Evolutionary conservation across 2,329 filamentous ascomycete genomes (phyloP), one percentile per base, ranked within the genome.

Genomic region (Fusarium sp.): DNA sequence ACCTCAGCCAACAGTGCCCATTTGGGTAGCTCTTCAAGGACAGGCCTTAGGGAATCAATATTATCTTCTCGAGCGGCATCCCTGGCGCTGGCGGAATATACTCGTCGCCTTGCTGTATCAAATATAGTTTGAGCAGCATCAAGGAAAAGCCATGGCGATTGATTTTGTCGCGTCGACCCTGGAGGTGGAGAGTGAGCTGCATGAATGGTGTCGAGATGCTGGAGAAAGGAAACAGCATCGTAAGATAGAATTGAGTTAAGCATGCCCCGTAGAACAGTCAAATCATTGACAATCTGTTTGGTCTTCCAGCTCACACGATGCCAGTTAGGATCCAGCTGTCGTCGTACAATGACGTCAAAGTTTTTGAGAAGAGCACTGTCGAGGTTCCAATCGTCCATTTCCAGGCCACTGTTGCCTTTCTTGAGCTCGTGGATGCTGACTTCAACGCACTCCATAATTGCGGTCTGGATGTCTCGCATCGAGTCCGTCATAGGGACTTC

Each of bases 371-470:
- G 82, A 38, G 95, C 95, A 76, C 93, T 98, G 79, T 98, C 95
- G 20, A 97, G 85, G 52, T 94, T 98, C 95, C 95, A 98, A 76
- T 98, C 94, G 64, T 97, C 94, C 90, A 98, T 94, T 73, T 98
- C 95, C 9, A 99, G 84, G 4, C 94, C 94, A 2, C 90, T 87
- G 76, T 98, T 98, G 20, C 90, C 88, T 81, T 97, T 98, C 78
- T 95, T 97, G 45, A 99, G 86, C 81, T 99, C 96, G 58, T 92
- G 90, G 71, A 99, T 96, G 77, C 94, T 97, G 72, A 94, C 91
- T 80, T 98, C 95, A 20, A 99, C 94, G 77, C 96, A 99, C 78
- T 98, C 95, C 80, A 99, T 88, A 64, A 98, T 91, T 27, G 96
- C 94, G 69, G 93, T 95, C 77, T 99, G 96, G 43, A 99, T 98